Percentiles rank a stretch among this genome's conserved stretches.
Evolutionary conservation across 192 early-diverging fungal genomes (phyloP).

Genomic region (Linnemannia zychae): DNA sequence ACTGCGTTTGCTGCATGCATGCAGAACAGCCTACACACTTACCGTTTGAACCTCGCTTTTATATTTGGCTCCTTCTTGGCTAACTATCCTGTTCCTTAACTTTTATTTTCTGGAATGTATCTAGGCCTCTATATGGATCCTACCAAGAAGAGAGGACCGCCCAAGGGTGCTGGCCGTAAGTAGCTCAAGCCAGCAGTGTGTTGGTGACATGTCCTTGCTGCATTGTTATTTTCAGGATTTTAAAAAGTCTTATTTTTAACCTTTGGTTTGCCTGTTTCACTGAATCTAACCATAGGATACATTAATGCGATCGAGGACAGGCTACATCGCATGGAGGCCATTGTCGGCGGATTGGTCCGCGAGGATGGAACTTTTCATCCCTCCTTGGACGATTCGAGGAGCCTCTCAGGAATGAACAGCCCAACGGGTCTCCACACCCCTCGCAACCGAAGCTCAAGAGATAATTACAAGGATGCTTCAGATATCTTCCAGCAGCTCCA

Average conservation of each 20-base stretch:
- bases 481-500: neutral
- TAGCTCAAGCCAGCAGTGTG: neutral
- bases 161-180: slow-evolving; percentile 66
- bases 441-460: slow-evolving; percentile 8
- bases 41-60: neutral
- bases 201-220: neutral
- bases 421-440: neutral
- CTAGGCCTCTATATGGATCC: slow-evolving; percentile 54
- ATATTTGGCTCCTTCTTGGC: neutral
- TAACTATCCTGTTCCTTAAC: neutral
- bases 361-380: slow-evolving; percentile 55
- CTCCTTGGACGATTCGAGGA: slow-evolving; percentile 1
- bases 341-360: slow-evolving; percentile 69
- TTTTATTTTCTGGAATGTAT: neutral
- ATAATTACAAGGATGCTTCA: slow-evolving; percentile 5
- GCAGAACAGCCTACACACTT: neutral
- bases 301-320: slow-evolving; percentile 87
- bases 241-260: neutral
- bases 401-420: neutral
- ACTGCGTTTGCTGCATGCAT: slow-evolving; percentile 5
- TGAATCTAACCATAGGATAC: slow-evolving; percentile 66
- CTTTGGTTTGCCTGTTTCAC: neutral
- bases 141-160: slow-evolving; percentile 85
- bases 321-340: slow-evolving; percentile 78
- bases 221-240: slow-evolving; percentile 3